Evolutionary conservation across 1,139 yeast species (phyloP), one percentile per base, ranked within the genome.

Genomic region (Geotrichum aggregatum): DNA sequence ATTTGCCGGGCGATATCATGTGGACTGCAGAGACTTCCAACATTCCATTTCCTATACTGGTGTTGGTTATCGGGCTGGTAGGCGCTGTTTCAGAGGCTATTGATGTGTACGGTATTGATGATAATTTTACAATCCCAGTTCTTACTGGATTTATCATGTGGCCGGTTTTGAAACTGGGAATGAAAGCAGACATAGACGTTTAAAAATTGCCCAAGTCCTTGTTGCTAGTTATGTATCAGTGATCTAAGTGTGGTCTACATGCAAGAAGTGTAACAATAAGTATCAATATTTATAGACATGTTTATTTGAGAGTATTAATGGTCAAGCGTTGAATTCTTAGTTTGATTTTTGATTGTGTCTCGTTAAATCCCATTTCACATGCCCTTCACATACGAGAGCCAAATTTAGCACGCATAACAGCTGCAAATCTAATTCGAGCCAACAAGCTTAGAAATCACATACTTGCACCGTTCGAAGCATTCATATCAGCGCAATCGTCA

Each of bases 111-210:
- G 82, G 80, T 40, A 71, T 88, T 68, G 98, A 92, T 68, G 99
- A 92, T 66, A 92, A 92, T 67, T 79, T 94, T 63, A 89, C 98
- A 49, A 91, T 92, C 55, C 98, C 98, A 2, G 88, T 87, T 0
- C 67, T 89, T 47, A 83, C 95, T 41, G 85, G 94, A 7, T 67
- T 76, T 11, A 79, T 84, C 61, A 73, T 89, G 56, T 75, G 74
- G 62, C 69, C 68, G 28, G 72, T 78, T 18, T 76, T 81, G 40
- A 64, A 60, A 19, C 44, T 65, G 10, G 50, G 54, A 2, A 36
- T 33, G 40, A 50, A 45, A 31, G 19, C 24, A 16, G 11, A 28
- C n/a, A n/a, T n/a, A n/a, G n/a, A n/a, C n/a, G 49, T 22, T 14
- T 47, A 47, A 26, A 14, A 40, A 10, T 26, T 3, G 10, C 14